Base-by-base conservation (phyloP, 2,329 filamentous ascomycete species). In the Ascochyta fabae region DNA sequence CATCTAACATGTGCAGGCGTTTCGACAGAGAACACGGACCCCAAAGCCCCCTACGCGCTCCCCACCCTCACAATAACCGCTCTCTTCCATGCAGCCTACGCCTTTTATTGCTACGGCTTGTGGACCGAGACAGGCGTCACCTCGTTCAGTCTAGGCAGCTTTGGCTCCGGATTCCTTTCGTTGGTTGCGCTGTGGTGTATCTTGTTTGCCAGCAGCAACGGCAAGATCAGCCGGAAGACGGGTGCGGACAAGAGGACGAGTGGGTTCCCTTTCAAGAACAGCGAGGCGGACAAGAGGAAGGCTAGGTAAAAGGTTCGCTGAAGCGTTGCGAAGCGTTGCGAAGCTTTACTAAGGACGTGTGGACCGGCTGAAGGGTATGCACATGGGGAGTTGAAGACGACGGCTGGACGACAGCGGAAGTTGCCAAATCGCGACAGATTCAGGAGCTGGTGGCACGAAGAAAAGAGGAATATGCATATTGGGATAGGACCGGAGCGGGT, bases 41-140 rank as follows among this genome's bases (percentile, higher is more conserved):
- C 74, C 34, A 76, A 75, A 61, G 74, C 72, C 0, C 75, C 75
- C 4, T 78, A 79, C 72, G 88, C 88, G 5, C 78, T 84, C 34
- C 88, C 90, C 2, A 86, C 85, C 1, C 73, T 92, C 19, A 80
- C 87, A 35, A 76, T 92, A 13, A 89, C 89, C 1, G 84, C 85
- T 0, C 58, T 86, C 3, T 90, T 90, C 78, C 90, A 94, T 73
- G 77, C 80, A 16, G 77, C 79, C 23, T 67, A 80, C 0, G 80
- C 81, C 4, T 86, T 86, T 16, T 74, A 75, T 52, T 81, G 84
- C 68, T 95, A 93, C 76, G 81, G 81, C 44, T 83, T 86, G 71
- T 91, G 87, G 76, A 80, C 81, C n/a, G 75, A 78, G 48, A 72
- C 79, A 1, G 79, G 80, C 6, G 82, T 86, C 66, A 79, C 83